These are phyloP conservation scores for Alternaria brassicae DNA, from an alignment of 2,329 filamentous ascomycete species.

Conservation along the genomic window DNA sequence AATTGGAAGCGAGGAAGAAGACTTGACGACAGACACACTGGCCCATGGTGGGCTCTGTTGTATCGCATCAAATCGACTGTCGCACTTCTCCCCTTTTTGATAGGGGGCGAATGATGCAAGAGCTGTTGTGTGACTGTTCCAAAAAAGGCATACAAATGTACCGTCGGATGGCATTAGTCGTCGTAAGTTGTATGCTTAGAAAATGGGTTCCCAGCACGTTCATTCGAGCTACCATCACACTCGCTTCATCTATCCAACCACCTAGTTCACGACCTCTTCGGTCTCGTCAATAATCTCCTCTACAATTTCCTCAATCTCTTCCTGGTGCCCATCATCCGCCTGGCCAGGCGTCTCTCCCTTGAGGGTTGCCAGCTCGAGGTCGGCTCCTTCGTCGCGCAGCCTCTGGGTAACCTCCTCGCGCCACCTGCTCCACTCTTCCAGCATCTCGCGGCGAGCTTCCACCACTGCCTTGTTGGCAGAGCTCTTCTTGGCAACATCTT, in stretches of 20 bases:
- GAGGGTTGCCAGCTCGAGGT: conserved; percentile 64
- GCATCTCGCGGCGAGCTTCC: conserved; percentile 79
- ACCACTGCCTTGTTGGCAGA: conserved; percentile 94
- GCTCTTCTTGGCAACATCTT: conserved; percentile 91
- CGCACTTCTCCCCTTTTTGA: not conserved
- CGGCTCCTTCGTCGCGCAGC: conserved; percentile 63
- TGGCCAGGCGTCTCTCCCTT: conserved; percentile 49
- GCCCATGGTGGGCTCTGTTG: not conserved
- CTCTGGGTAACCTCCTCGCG: conserved; percentile 74
- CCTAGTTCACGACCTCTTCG: conserved; percentile 71
- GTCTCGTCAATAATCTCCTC: conserved; percentile 89
- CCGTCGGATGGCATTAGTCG: not conserved
- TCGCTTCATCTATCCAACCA: not conserved
- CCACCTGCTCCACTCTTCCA: conserved; percentile 92
- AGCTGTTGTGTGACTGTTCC: not conserved
- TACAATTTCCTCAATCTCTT: conserved; percentile 76
- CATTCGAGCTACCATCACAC: not conserved
- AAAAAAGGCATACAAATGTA: not conserved
- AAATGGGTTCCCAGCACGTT: not conserved
- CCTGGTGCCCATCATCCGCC: conserved; percentile 58
- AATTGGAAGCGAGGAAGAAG: conserved; percentile 1
- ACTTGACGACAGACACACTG: not conserved
- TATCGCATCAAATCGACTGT: not conserved
- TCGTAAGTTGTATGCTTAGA: not conserved
- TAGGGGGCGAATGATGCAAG: not conserved